These are phyloP conservation scores for Coemansia sp. DNA, from an alignment of 192 early-diverging fungal species.

Conservation along the genomic window DNA sequence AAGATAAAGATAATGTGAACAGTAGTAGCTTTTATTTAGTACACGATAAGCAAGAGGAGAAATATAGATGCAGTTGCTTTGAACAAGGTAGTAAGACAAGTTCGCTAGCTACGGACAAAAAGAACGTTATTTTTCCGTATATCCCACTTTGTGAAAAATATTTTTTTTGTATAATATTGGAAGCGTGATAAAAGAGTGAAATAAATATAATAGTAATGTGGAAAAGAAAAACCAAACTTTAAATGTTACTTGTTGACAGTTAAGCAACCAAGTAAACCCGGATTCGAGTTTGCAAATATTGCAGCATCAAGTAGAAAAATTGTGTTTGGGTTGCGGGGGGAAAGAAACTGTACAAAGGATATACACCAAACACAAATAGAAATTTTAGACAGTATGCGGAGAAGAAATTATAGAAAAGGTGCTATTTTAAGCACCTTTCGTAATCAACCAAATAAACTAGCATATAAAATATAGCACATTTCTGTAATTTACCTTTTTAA, in stretches of 20 bases:
- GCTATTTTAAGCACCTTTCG: neutral
- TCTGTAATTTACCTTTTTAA: neutral
- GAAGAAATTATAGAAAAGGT: neutral
- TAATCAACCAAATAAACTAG: neutral
- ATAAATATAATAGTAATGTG: neutral
- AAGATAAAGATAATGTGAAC: neutral
- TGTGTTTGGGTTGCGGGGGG: too few species aligned
- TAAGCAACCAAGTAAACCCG: neutral
- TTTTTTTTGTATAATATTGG: neutral
- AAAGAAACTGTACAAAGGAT: neutral
- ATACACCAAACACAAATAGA: neutral
- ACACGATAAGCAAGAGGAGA: neutral
- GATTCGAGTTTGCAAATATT: too few species aligned
- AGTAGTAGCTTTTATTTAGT: slow-evolving; percentile 1
- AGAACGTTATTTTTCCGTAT: neutral
- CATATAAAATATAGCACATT: neutral
- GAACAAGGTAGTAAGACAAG: neutral
- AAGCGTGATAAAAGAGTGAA: neutral
- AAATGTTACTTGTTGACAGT: neutral
- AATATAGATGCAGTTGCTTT: neutral
- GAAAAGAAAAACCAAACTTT: neutral
- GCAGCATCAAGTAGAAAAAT: too few species aligned
- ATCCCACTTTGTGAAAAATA: neutral
- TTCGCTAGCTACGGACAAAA: neutral
- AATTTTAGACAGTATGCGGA: neutral